Evolutionary conservation across 495 filamentous ascomycete genomes (phyloP).

Genomic region (Penicillium salamii): DNA sequence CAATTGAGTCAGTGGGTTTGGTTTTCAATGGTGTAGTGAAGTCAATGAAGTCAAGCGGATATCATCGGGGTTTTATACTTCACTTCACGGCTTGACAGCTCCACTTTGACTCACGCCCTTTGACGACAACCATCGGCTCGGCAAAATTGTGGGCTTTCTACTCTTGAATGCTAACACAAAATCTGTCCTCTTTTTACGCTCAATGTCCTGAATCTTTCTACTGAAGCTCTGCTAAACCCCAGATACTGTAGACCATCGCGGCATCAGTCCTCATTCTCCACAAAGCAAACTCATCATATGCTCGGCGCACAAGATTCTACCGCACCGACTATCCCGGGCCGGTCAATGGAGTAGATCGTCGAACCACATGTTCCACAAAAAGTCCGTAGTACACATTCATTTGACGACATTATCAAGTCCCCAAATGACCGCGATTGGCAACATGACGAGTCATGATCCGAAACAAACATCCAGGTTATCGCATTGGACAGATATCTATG

Average conservation of each 20-base stretch:
- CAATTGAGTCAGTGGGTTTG: conserved; percentile 23
- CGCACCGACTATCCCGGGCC: conserved; percentile 48
- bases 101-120: too few relatives aligned
- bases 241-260: conserved; percentile 30
- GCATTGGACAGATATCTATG: conserved; percentile 49
- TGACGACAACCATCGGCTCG: too few relatives aligned
- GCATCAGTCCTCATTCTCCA: conserved; percentile 32
- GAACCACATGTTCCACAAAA: conserved; percentile 55
- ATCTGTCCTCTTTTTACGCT: conserved; percentile 11
- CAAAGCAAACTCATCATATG: conserved; percentile 43
- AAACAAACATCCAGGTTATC: conserved; percentile 44
- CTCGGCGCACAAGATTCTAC: conserved; percentile 47
- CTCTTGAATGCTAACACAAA: too few relatives aligned
- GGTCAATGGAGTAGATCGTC: conserved; percentile 46
- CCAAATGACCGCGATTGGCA: too few relatives aligned
- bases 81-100: neutral
- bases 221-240: conserved; percentile 26
- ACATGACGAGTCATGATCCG: conserved; percentile 21
- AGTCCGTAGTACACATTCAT: conserved; percentile 43
- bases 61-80: conserved; percentile 4
- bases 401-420: conserved; percentile 36
- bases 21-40: neutral
- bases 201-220: conserved; percentile 30
- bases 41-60: neutral
- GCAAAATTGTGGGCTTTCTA: too few relatives aligned